phyloP scores from a whole-genome alignment of 106 monocot species.

The Dendrobium officinale region DNA sequence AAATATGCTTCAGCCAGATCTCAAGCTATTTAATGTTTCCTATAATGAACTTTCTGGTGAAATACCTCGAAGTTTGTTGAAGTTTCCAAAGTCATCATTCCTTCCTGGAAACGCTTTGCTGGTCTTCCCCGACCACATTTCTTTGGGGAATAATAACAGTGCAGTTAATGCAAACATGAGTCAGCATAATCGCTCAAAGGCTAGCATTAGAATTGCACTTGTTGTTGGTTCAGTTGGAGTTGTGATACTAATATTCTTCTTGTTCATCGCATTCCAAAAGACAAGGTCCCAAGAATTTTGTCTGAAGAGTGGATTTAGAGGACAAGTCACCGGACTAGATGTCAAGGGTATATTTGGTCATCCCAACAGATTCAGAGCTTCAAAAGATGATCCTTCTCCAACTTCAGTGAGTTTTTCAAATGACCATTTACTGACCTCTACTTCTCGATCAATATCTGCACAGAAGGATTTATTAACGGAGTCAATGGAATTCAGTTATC shows the following conservation, averaged over 20 bases:
- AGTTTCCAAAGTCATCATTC: constrained; percentile 58
- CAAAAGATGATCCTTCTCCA: constrained; percentile 44
- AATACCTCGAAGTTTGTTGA: constrained; percentile 56
- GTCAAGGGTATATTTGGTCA: constrained; percentile 40
- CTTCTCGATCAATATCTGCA: constrained; percentile 43
- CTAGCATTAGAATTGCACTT: constrained; percentile 41
- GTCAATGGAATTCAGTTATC: constrained; percentile 32
- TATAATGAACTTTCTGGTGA: constrained; percentile 71
- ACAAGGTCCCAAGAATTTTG: constrained; percentile 66
- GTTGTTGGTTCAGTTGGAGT: constrained; percentile 73
- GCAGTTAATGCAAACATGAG: constrained; percentile 9
- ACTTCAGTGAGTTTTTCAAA: constrained; percentile 68
- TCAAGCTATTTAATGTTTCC: constrained; percentile 68
- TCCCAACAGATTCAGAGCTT: constrained; percentile 31
- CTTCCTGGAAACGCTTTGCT: constrained; percentile 67
- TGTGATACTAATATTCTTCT: constrained; percentile 58
- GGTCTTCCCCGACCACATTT: constrained; percentile 22
- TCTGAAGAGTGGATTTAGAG: constrained; percentile 42
- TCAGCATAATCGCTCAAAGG: constrained; percentile 23
- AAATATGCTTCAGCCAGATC: constrained; percentile 38
- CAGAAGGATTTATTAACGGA: constrained; percentile 49
- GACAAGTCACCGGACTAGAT: constrained; percentile 41
- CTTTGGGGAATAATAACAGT: constrained; percentile 25
- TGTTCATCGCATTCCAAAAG: constrained; percentile 48
- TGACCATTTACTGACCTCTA: constrained; percentile 64